A percentile compares a stretch with the other conserved stretches of the same genome.
These are phyloP conservation scores for Colletotrichum liaoningense DNA, from an alignment of 2,329 filamentous ascomycete genomes.

Conservation along the genomic window DNA sequence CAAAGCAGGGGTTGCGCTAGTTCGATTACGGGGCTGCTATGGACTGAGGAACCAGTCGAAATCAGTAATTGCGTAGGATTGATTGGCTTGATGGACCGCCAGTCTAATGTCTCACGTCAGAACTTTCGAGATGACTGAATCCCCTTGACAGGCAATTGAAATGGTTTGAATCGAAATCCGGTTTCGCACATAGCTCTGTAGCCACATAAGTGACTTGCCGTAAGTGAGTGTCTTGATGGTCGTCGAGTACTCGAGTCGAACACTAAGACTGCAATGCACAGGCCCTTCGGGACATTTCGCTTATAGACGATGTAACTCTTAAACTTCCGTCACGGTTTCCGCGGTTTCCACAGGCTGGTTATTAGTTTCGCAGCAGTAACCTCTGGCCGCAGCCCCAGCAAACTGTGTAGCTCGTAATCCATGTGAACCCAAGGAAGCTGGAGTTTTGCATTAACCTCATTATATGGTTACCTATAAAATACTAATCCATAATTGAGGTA, in stretches of 20 bases:
- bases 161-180: not conserved
- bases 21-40: not conserved
- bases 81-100: not conserved
- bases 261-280: not conserved
- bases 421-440: too few relatives aligned
- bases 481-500: too few relatives aligned
- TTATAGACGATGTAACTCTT: not conserved
- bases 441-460: too few relatives aligned
- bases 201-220: not conserved
- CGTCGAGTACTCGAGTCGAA: too few relatives aligned
- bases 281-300: not conserved
- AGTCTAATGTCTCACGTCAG: not conserved
- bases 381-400: too few relatives aligned
- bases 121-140: not conserved
- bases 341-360: too few relatives aligned
- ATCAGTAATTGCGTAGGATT: not conserved
- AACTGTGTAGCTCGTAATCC: too few relatives aligned
- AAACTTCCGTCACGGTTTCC: not conserved
- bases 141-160: not conserved
- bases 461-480: too few relatives aligned
- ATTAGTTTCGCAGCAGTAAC: too few relatives aligned
- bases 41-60: not conserved
- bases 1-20: not conserved
- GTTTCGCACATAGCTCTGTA: not conserved
- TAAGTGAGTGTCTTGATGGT: too few relatives aligned